Evolutionary conservation across 768 basidiomycete genomes (phyloP).

Genomic region (Coprinopsis sp.): DNA sequence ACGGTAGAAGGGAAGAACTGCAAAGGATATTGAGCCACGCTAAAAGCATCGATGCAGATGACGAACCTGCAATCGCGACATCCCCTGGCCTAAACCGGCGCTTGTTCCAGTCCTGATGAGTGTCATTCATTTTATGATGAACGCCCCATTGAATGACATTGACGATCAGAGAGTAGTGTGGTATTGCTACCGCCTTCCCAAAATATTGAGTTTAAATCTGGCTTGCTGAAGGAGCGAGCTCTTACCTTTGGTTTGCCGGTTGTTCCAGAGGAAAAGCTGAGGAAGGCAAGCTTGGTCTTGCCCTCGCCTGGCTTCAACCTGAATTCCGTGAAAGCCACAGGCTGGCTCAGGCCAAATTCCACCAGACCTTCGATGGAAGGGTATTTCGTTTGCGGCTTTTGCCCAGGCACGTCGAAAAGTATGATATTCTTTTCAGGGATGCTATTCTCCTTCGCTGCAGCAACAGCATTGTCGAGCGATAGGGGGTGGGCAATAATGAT

Average conservation of each 20-base stretch:
- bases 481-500: conserved; percentile 47
- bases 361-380: conserved; percentile 45
- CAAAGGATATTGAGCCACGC: neutral
- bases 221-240: neutral
- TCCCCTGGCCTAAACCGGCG: conserved; percentile 58
- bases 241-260: conserved; percentile 69
- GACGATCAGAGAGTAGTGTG: conserved; percentile 54
- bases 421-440: conserved; percentile 40
- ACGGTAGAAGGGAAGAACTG: conserved; percentile 64
- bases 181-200: conserved; percentile 52
- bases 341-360: conserved; percentile 38
- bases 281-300: conserved; percentile 63
- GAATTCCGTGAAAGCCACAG: conserved; percentile 43
- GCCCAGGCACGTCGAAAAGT: conserved; percentile 31
- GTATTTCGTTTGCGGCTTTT: conserved; percentile 11
- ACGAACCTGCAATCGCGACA: conserved; percentile 51
- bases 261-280: conserved; percentile 70
- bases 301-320: conserved; percentile 53
- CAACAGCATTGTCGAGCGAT: conserved; percentile 34
- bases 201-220: neutral
- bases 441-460: conserved; percentile 34
- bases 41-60: neutral
- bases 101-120: conserved; percentile 40
- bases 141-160: conserved; percentile 58
- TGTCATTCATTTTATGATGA: conserved; percentile 46